A percentile compares a stretch with the other conserved stretches of the same genome.
Conservation (phyloP, 2,329 filamentous ascomycete genomes). For the Aspergillus pseudoterreus region DNA sequence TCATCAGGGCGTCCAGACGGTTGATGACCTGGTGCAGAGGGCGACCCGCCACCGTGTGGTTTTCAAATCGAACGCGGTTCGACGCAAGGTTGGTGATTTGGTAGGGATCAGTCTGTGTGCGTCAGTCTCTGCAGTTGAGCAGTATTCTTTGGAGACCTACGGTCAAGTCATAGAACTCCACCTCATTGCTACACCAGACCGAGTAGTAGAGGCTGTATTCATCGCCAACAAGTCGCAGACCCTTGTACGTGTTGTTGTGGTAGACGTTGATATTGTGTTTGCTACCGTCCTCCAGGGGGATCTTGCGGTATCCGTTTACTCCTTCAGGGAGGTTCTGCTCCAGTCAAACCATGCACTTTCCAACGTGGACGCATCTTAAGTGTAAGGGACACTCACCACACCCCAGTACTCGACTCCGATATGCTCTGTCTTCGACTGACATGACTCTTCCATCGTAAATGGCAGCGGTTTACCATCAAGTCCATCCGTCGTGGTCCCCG, state of each 20-base stretch:
- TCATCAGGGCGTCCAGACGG: slow-evolving; percentile 56
- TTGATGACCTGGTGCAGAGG: slow-evolving; percentile 39
- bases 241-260: slow-evolving; percentile 60
- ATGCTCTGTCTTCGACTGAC: slow-evolving; percentile 46
- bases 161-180: slow-evolving; percentile 62
- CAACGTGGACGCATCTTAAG: too few species aligned
- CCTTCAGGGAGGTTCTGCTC: slow-evolving; percentile 24
- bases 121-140: neutral
- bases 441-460: slow-evolving; percentile 22
- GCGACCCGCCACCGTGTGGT: slow-evolving; percentile 12
- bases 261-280: slow-evolving; percentile 13
- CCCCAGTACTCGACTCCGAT: slow-evolving; percentile 60
- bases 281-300: neutral
- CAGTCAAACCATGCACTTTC: neutral
- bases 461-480: slow-evolving; percentile 56
- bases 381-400: slow-evolving; percentile 10
- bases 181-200: slow-evolving; percentile 66
- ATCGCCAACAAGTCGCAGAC: slow-evolving; percentile 51
- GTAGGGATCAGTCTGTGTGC: slow-evolving; percentile 47
- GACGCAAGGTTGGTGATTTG: slow-evolving; percentile 48
- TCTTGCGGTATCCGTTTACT: slow-evolving; percentile 22
- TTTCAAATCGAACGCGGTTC: slow-evolving; percentile 15
- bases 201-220: slow-evolving; percentile 62
- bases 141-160: slow-evolving; percentile 26
- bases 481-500: slow-evolving; percentile 39